Evolutionary conservation across 495 filamentous ascomycete species (phyloP).

Genomic region (Hapsidospora chrysogenum): DNA sequence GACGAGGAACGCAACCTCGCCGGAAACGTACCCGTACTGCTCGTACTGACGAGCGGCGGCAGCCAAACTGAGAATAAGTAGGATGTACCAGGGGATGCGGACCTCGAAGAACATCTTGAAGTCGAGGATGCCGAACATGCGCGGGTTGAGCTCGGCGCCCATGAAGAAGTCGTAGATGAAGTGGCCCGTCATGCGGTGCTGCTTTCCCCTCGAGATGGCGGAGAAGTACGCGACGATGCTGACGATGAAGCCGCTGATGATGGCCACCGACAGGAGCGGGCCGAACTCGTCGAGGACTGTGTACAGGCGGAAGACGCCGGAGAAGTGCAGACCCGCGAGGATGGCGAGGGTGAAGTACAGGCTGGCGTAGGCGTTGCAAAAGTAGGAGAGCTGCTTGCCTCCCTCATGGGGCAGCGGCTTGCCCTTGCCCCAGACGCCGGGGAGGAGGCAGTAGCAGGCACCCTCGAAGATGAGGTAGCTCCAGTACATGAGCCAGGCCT

Average conservation of each 20-base stretch:
- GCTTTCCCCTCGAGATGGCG: slow-evolving; percentile 57
- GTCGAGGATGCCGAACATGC: slow-evolving; percentile 84
- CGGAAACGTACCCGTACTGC: slow-evolving; percentile 75
- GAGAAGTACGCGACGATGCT: slow-evolving; percentile 73
- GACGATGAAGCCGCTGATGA: slow-evolving; percentile 70
- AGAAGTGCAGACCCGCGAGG: slow-evolving; percentile 53
- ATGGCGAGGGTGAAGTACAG: slow-evolving; percentile 74
- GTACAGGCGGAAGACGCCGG: slow-evolving; percentile 76
- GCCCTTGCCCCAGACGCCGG: slow-evolving; percentile 68
- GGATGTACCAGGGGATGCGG: slow-evolving; percentile 88
- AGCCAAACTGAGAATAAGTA: slow-evolving; percentile 62
- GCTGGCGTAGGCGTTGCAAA: slow-evolving; percentile 75
- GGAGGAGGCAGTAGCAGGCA: slow-evolving; percentile 63
- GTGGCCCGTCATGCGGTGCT: slow-evolving; percentile 85
- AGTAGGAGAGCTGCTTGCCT: slow-evolving; percentile 76
- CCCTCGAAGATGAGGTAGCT: slow-evolving; percentile 71
- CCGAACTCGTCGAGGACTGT: slow-evolving; percentile 94
- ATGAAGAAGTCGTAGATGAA: slow-evolving; percentile 97
- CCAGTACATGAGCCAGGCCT: slow-evolving; percentile 91
- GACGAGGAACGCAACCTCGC: slow-evolving; percentile 72
- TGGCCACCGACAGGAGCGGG: slow-evolving; percentile 74
- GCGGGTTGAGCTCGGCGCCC: slow-evolving; percentile 92
- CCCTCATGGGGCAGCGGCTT: slow-evolving; percentile 71
- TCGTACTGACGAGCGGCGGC: slow-evolving; percentile 82
- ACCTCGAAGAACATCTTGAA: slow-evolving; percentile 99